These are phyloP conservation scores for Lactarius psammicola DNA, from an alignment of 768 basidiomycete genomes.

Conservation along the genomic window DNA sequence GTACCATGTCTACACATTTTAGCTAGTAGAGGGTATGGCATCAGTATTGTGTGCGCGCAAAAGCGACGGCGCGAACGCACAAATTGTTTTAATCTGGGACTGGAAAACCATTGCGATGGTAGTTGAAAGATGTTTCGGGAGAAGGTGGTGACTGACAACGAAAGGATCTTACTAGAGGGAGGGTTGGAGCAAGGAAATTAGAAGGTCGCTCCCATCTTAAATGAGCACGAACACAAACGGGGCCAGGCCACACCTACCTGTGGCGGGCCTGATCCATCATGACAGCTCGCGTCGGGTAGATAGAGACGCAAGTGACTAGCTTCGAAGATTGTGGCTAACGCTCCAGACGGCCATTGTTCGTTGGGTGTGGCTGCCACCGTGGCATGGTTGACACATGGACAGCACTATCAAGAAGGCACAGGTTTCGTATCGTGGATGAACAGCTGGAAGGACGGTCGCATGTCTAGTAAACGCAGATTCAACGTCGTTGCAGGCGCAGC, in stretches of 20 bases:
- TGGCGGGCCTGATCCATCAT: background rate
- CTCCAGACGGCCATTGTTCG: background rate
- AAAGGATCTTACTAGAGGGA: background rate
- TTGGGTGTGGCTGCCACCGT: too few relatives aligned
- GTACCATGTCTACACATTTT: constrained; percentile 13
- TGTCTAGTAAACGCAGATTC: background rate
- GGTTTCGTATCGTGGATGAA: background rate
- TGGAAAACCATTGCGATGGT: background rate
- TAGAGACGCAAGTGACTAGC: background rate
- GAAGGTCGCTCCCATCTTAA: constrained; percentile 5
- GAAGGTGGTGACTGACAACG: background rate
- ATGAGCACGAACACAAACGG: background rate
- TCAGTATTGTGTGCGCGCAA: background rate
- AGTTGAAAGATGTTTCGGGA: background rate
- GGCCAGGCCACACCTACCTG: constrained; percentile 7
- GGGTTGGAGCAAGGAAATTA: background rate
- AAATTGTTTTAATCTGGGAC: background rate
- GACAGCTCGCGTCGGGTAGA: background rate
- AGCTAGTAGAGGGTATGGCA: background rate
- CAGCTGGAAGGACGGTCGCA: background rate
- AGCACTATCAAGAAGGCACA: background rate
- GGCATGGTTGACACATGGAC: background rate
- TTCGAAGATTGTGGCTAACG: background rate
- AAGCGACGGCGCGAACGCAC: background rate
- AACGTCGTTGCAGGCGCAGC: background rate